A percentile compares a stretch with the other conserved stretches of the same genome.
These are phyloP conservation scores for Amaranthus hypochondriacus DNA, from an alignment of 148 eudicot genomes.

Conservation along the genomic window DNA sequence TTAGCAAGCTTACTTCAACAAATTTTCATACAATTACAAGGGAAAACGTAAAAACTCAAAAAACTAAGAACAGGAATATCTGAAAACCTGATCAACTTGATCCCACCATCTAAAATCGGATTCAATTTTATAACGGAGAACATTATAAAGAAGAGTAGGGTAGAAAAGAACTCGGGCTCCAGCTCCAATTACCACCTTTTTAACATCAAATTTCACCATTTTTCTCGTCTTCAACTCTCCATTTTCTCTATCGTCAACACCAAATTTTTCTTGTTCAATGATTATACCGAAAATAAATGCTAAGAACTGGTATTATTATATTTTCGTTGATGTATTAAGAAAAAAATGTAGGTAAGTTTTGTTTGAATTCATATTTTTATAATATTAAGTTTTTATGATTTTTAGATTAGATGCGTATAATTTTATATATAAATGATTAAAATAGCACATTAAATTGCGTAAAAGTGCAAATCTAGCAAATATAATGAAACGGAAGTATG, in stretches of 20 bases:
- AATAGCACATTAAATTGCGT: too few species aligned
- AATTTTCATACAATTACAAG: background rate
- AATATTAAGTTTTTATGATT: too few species aligned
- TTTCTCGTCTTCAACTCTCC: background rate
- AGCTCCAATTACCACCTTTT: slow-evolving; percentile 62
- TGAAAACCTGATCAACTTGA: slow-evolving; percentile 60
- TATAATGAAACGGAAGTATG: too few species aligned
- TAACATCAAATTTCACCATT: slow-evolving; percentile 32
- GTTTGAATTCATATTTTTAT: too few species aligned
- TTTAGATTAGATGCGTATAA: too few species aligned
- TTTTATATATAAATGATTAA: too few species aligned
- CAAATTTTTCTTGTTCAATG: background rate
- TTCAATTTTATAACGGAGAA: slow-evolving; percentile 59
- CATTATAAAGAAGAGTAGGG: slow-evolving; percentile 76
- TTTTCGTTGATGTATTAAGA: too few species aligned
- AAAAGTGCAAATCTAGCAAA: too few species aligned
- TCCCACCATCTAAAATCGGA: slow-evolving; percentile 94
- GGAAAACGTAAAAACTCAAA: background rate
- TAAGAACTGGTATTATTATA: too few species aligned
- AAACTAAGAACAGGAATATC: background rate
- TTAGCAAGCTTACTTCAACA: background rate
- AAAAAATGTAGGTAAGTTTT: too few species aligned
- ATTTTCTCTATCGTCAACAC: slow-evolving; percentile 1
- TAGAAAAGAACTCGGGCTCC: slow-evolving; percentile 78
- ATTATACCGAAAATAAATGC: too few species aligned